Base-by-base conservation (phyloP, 495 filamentous ascomycete species). In the Hyaloscypha variabilis region DNA sequence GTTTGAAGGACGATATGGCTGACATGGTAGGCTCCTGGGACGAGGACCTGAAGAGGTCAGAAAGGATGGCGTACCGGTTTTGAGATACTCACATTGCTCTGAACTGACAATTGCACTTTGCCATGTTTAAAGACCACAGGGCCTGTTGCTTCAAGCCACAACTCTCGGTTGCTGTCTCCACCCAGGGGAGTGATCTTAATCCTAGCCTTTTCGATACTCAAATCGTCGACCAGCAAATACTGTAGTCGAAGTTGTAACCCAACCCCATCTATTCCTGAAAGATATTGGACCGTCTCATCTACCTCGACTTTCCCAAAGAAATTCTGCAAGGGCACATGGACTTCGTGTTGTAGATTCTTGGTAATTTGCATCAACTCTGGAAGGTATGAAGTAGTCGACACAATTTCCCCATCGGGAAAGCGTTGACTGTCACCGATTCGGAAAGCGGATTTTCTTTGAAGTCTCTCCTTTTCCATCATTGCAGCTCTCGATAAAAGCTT, bases 401-500 rank as follows among this genome's bases (percentile, higher is more conserved):
- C 78, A 4, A 76, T 73, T 26, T 87, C 85, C 8, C 90, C 84
- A 66, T 85, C 82, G 19, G 76, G 72, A 53, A 79, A 77, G 53
- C 66, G 62, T 1, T 42, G 66, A 14, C 36, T 58, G 8, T 60
- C 29, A 0, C 70, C 67, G 10, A 73, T 25, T 39, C 74, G 66
- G 13, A 81, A 70, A 23, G 68, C 61, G 0, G 76, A 76, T 62
- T 78, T 81, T 23, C 78, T 72, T 31, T 70, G 70, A 19, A 82
- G 64, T 26, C 79, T 79, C 4, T 82, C 81, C 67, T 77, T 79
- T 68, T 87, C 83, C 2, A 79, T 79, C 11, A 78, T 73, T n/a
- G 90, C 86, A 50, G 85, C 88, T 75, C 94, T 95, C 6, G 87
- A 85, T 31, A 98, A 72, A 14, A 97, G 80, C 68, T 89, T 88